Evolutionary conservation across 306 rosid genomes (phyloP).

Genomic region (Clitoria ternatea): DNA sequence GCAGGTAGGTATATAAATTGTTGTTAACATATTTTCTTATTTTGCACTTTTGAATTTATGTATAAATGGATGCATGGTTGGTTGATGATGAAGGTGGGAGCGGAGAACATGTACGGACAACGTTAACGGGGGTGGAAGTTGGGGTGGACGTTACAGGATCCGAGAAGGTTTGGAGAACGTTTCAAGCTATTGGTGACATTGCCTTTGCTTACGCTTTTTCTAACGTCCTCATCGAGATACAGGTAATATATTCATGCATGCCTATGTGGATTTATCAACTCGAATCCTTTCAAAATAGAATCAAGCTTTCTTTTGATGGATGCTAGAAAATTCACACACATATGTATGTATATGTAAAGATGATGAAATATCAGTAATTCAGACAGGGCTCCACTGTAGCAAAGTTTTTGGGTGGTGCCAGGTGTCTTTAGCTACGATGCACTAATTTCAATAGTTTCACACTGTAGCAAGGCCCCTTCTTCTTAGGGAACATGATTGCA

Average conservation of each 20-base stretch:
- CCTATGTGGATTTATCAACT: not conserved
- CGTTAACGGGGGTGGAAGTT: slow-evolving; percentile 72
- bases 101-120: slow-evolving; percentile 40
- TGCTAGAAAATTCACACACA: not conserved
- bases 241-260: slow-evolving; percentile 41
- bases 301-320: not conserved
- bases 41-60: not conserved
- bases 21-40: not conserved
- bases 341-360: not conserved
- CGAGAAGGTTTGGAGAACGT: slow-evolving; percentile 72
- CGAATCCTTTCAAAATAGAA: not conserved
- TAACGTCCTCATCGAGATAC: slow-evolving; percentile 92
- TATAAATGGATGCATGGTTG: too few relatives aligned
- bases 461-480: not conserved
- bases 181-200: slow-evolving; percentile 93
- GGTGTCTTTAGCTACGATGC: not conserved
- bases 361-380: not conserved
- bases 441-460: not conserved
- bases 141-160: slow-evolving; percentile 82
- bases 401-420: not conserved
- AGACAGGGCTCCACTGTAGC: not conserved
- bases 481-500: not conserved
- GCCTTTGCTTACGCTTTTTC: slow-evolving; percentile 95
- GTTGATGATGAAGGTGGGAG: slow-evolving; percentile 32
- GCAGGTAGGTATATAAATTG: slow-evolving; percentile 34